Evolutionary conservation across 2,329 filamentous ascomycete genomes (phyloP), one percentile per base, ranked within the genome.

Genomic region (Monilinia aucupariae): DNA sequence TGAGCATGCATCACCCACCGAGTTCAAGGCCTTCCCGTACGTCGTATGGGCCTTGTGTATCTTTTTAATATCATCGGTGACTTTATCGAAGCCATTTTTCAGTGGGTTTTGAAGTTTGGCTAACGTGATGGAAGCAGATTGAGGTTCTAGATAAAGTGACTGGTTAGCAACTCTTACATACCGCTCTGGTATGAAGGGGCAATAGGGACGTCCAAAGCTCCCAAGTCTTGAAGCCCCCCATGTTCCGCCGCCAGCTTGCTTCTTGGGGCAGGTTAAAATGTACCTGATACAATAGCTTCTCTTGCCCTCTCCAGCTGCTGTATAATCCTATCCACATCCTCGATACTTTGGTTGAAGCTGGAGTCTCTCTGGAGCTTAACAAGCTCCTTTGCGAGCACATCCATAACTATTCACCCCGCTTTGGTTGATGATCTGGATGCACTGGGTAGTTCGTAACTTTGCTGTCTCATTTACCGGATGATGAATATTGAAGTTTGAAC

Each of bases 51-150:
- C 87, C 67, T 88, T 88, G 70, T 96, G 89, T 3, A 94, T 87
- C 62, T 91, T 89, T 74, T 91, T 94, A 56, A 97, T 78, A 71
- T 91, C 87, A 60, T 89, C 86, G 68, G 89, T 93, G 47, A 96
- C 85, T 43, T 84, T 82, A 47, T 96, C 91, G 65, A 97, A 88
- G 1, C 87, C 86, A 59, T 87, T 81, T 72, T 92, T 94, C 63
- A 96, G 81, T 0, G 92, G 90, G 67, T 89, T 92, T 74, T 97
- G 92, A 22, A 97, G 83, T 73, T 89, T 92, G 37, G 90, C 89
- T 70, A 97, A 83, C 32, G 87, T 88, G 64, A 92, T 80, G 49
- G 87, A 85, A 20, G 90, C 86, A 47, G 84, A 84, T 67, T 86
- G 85, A 30, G 89, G 85, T 71, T 92, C 88, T 83, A 76, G 71